Evolutionary conservation across 805 yeast species (phyloP), one percentile per base, ranked within the genome.

Genomic region (Saturnispora mendoncae): DNA sequence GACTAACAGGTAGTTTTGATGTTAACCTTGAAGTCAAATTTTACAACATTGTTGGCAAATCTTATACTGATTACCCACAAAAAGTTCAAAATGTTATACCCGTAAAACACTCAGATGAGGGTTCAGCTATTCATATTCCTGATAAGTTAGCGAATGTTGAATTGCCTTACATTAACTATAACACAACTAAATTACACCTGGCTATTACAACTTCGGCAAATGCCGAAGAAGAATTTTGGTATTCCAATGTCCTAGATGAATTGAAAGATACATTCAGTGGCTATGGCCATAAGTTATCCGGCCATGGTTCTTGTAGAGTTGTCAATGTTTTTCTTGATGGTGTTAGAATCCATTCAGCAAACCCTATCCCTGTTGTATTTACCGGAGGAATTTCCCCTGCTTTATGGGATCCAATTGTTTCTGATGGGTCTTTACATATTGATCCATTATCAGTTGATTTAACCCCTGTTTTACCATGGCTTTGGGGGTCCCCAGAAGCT

Each of bases 171-270:
- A 57, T 82, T 24, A 51, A 71, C 3, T 53, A 58, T 19, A 78
- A 80, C 52, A 77, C 85, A 4, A 76, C 85, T 2, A 67, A 77
- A 44, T 75, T 77, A 35, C 64, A 62, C 43, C 55, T 84, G 25
- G 69, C 80, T 9, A 56, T 85, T 4, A 77, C 75, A 48, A 75
- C 81, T 10, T 74, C 84, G 15, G 95, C 92, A 2, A 84, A 80
- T 51, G 80, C 79, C 3, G 76, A 71, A 27, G 95, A 85, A 59
- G 95, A 86, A 56, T 82, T 83, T 52, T 85, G 94, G 94, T 86
- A 79, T 58, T 60, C 77, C 3, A 80, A 83, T 48, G 53, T 65
- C 14, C 45, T 80, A 33, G 83, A 77, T 49, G 54, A 64, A 35
- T 68, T 59, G 47, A 60, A 56, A n/a, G 55, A 64, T 31, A 51